Conservation (phyloP, 331 rosid genomes). For the Dryas integrifolia region DNA sequence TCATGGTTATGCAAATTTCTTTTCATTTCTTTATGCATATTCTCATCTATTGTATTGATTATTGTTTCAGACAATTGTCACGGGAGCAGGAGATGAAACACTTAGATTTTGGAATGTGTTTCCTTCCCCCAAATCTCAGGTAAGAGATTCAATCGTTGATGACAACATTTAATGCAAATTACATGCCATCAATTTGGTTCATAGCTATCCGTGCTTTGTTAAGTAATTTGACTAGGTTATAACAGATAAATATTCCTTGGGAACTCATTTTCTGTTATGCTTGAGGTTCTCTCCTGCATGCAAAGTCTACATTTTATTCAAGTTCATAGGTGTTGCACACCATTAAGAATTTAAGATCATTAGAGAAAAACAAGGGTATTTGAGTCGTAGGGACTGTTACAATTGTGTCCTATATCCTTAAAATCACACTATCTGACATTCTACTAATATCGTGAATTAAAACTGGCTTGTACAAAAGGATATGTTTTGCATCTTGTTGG, state of each 20-base stretch:
- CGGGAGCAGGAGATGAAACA: conserved; percentile 99
- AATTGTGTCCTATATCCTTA: not conserved
- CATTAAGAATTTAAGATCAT: not conserved
- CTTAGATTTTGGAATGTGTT: conserved; percentile 97
- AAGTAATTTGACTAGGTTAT: not conserved
- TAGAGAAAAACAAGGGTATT: not conserved
- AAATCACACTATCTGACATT: not conserved
- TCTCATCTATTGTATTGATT: conserved; percentile 10
- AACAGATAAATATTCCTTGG: not conserved
- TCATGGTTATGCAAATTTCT: not conserved
- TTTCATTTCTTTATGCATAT: not conserved
- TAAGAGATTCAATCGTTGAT: conserved; percentile 32
- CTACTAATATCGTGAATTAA: not conserved
- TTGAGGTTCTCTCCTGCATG: not conserved
- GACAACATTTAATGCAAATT: not conserved
- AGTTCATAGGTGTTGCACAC: not conserved
- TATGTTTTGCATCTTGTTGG: not conserved
- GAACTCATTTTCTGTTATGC: not conserved
- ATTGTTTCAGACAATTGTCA: conserved; percentile 82
- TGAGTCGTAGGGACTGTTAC: not conserved
- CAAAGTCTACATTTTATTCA: not conserved
- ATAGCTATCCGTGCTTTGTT: not conserved
- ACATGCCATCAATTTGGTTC: not conserved
- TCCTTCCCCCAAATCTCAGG: conserved; percentile 98
- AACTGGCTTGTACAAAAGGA: not conserved